Conservation (phyloP, 306 rosid species). For the Senna tora region DNA sequence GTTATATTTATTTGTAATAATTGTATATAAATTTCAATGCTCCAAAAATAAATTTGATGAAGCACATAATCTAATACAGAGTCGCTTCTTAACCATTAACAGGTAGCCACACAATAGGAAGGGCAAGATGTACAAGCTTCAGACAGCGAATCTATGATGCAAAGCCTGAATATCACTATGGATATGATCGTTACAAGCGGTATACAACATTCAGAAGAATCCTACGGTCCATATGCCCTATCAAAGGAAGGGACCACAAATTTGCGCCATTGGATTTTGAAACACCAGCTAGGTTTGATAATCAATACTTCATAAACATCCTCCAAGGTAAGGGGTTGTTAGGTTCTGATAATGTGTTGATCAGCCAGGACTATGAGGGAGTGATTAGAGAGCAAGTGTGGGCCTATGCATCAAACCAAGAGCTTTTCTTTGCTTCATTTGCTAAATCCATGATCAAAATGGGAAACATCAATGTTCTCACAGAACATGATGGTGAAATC, state of each 20-base stretch:
- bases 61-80: not conserved
- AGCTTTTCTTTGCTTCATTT: constrained; percentile 70
- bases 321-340: constrained; percentile 76
- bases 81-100: constrained; percentile 8
- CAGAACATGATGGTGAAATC: constrained; percentile 66
- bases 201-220: constrained; percentile 61
- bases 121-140: constrained; percentile 80
- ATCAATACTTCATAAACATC: constrained; percentile 70
- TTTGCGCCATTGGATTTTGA: constrained; percentile 69
- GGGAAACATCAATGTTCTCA: constrained; percentile 81
- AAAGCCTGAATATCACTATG: constrained; percentile 42
- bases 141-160: constrained; percentile 67
- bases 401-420: constrained; percentile 70
- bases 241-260: constrained; percentile 56
- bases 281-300: constrained; percentile 80
- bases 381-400: constrained; percentile 53
- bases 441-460: constrained; percentile 74
- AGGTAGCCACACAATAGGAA: constrained; percentile 95
- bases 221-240: constrained; percentile 73
- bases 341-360: constrained; percentile 72
- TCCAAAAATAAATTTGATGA: not conserved
- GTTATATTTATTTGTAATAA: not conserved
- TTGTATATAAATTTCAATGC: not conserved
- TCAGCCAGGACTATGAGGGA: constrained; percentile 63
- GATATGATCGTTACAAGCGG: constrained; percentile 63